Evolutionary conservation across 768 basidiomycete genomes (phyloP), one percentile per base, ranked within the genome.

Genomic region (Auriscalpium vulgare): DNA sequence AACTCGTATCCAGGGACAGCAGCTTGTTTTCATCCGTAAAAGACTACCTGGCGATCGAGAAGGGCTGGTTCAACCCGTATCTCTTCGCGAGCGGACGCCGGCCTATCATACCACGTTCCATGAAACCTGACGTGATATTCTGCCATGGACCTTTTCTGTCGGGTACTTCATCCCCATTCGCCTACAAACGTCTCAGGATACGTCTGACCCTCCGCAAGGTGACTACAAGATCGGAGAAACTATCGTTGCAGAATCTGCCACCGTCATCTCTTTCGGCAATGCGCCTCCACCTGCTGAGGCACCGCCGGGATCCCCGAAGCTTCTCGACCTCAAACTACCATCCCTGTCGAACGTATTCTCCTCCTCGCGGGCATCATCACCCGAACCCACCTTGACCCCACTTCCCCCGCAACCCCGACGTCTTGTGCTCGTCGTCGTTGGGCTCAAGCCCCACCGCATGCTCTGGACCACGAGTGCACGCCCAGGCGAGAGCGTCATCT

Each of bases 31-130:
- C 83, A 38, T 71, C 73, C 8, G 79, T 87, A 17, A 84, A 78
- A 61, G 83, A 83, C 53, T 85, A 84, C 55, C 68, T 85, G 46
- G 75, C 81, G 3, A 70, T 81, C 4, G 79, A 82, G 67, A 84
- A 85, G 66, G 83, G 83, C 13, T 84, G 85, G 84, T 84, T 85
- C 67, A 80, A 77, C 11, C 83, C 83, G 0, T 84, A 84, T 63
- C 71, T 84, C 2, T 85, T 83, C 63, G 82, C 83, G 5, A 84
- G 81, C 55, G 75, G 74, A 3, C 75, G 80, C 10, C 68, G 83
- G 48, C 84, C 84, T 8, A 74, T 80, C 62, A 85, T 83, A 54
- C 83, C 80, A 1, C 73, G 84, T 43, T 74, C 74, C 21, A 79
- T 85, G 77, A 82, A 75, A 66, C 83, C 85, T 29, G 84, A 86